These are phyloP conservation scores for Carallia pectinifolia DNA, from an alignment of 345 rosid species.

Conservation along the genomic window DNA sequence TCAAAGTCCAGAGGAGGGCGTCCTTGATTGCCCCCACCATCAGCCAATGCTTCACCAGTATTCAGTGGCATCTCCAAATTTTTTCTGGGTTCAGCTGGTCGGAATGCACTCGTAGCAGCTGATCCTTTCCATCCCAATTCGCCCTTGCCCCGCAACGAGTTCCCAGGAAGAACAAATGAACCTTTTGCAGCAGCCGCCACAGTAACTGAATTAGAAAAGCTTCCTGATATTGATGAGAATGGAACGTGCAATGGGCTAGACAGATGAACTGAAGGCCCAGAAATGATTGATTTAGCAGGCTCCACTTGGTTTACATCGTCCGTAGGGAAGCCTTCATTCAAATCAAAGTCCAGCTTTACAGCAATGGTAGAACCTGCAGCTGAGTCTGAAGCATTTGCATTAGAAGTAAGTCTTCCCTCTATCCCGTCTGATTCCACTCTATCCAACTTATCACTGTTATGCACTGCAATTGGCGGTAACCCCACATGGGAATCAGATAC, in stretches of 20 bases:
- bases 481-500: neutral
- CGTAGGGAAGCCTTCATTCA: constrained; percentile 69
- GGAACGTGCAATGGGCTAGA: constrained; percentile 39
- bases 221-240: constrained; percentile 44
- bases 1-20: constrained; percentile 67
- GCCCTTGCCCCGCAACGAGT: constrained; percentile 59
- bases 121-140: constrained; percentile 94
- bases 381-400: constrained; percentile 25
- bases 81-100: constrained; percentile 92
- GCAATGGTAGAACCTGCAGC: constrained; percentile 38
- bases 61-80: constrained; percentile 38
- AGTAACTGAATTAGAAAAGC: constrained; percentile 65
- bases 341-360: constrained; percentile 70
- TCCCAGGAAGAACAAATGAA: constrained; percentile 72
- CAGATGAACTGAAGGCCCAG: constrained; percentile 38
- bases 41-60: constrained; percentile 28
- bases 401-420: constrained; percentile 29
- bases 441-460: constrained; percentile 31
- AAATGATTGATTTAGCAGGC: constrained; percentile 32
- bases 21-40: constrained; percentile 41
- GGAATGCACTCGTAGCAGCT: constrained; percentile 97
- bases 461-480: neutral
- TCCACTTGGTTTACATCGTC: constrained; percentile 57
- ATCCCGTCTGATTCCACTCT: constrained; percentile 38
- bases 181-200: constrained; percentile 90